phyloP scores from a whole-genome alignment of 176 grass and related monocot species.

The Bothriochloa decipiens region DNA sequence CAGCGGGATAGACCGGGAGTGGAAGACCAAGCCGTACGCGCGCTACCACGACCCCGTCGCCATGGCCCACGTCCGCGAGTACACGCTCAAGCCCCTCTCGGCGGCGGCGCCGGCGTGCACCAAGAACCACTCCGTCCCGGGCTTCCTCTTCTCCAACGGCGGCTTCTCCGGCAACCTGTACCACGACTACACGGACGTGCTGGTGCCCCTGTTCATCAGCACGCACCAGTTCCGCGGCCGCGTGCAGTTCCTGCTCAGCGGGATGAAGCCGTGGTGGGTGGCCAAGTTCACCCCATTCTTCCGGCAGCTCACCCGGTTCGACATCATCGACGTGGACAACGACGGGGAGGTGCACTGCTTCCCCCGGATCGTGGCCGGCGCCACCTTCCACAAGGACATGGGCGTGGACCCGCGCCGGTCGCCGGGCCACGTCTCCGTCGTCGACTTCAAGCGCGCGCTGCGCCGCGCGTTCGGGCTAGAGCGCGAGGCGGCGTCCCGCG shows the following conservation, averaged over 20 bases:
- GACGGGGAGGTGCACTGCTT: conserved; percentile 82
- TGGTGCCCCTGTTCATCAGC: conserved; percentile 89
- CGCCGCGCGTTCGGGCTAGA: conserved; percentile 71
- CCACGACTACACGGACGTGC: conserved; percentile 94
- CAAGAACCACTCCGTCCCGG: conserved; percentile 74
- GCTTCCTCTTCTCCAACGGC: conserved; percentile 74
- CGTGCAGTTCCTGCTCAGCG: conserved; percentile 67
- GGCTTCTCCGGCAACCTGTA: conserved; percentile 93
- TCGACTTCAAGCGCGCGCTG: conserved; percentile 76
- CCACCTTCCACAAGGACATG: conserved; percentile 92
- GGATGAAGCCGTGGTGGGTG: conserved; percentile 83
- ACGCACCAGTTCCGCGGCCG: conserved; percentile 65
- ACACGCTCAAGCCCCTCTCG: conserved; percentile 52
- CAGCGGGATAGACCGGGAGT: conserved; percentile 52
- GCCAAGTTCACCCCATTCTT: conserved; percentile 69
- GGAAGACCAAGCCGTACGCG: conserved; percentile 90
- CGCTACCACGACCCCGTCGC: conserved; percentile 81
- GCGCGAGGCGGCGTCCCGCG: conserved; percentile 51
- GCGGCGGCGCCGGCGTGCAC: conserved; percentile 58
- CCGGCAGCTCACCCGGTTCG: conserved; percentile 66
- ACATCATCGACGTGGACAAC: conserved; percentile 75
- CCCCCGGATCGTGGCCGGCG: conserved; percentile 52
- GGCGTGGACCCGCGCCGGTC: conserved; percentile 57
- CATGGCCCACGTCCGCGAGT: conserved; percentile 66
- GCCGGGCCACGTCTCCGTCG: conserved; percentile 50